A percentile compares a stretch with the other conserved stretches of the same genome.
These are phyloP conservation scores for Pyrenochaeta sp. DNA, from an alignment of 2,329 filamentous ascomycete genomes.

Conservation along the genomic window DNA sequence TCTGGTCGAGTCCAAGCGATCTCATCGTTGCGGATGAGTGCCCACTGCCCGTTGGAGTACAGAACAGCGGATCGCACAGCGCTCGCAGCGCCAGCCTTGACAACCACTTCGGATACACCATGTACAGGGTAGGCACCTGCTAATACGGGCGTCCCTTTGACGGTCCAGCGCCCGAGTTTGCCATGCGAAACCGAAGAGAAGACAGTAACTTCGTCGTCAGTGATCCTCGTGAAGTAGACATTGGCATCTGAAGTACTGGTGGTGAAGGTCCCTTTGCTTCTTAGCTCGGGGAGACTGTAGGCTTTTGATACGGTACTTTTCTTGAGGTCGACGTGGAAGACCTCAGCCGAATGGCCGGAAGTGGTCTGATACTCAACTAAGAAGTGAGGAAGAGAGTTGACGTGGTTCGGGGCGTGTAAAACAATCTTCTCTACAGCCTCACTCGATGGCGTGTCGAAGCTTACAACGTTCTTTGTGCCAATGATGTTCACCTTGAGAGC, in stretches of 20 bases:
- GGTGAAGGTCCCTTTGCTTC: slow-evolving; percentile 78
- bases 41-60: slow-evolving; percentile 75
- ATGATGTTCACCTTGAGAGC: slow-evolving; percentile 77
- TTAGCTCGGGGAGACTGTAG: slow-evolving; percentile 77
- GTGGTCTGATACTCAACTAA: slow-evolving; percentile 80
- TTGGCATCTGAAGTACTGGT: slow-evolving; percentile 80
- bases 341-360: slow-evolving; percentile 78
- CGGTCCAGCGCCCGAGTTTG: slow-evolving; percentile 77
- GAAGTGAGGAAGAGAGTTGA: slow-evolving; percentile 81
- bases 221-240: slow-evolving; percentile 88
- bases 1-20: slow-evolving; percentile 83
- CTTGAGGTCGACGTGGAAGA: slow-evolving; percentile 83
- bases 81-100: slow-evolving; percentile 71
- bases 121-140: slow-evolving; percentile 62
- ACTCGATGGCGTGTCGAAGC: slow-evolving; percentile 54
- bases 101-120: slow-evolving; percentile 82
- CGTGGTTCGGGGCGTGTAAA: slow-evolving; percentile 77
- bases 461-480: slow-evolving; percentile 55
- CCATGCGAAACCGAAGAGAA: slow-evolving; percentile 79
- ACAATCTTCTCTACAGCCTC: slow-evolving; percentile 60
- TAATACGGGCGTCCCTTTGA: slow-evolving; percentile 55
- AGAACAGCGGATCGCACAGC: slow-evolving; percentile 81
- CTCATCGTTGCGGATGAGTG: slow-evolving; percentile 83
- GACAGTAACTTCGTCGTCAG: slow-evolving; percentile 75
- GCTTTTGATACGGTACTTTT: slow-evolving; percentile 75